Evolutionary conservation across 768 basidiomycete species (phyloP).

Genomic region (Gyrodon lividus): DNA sequence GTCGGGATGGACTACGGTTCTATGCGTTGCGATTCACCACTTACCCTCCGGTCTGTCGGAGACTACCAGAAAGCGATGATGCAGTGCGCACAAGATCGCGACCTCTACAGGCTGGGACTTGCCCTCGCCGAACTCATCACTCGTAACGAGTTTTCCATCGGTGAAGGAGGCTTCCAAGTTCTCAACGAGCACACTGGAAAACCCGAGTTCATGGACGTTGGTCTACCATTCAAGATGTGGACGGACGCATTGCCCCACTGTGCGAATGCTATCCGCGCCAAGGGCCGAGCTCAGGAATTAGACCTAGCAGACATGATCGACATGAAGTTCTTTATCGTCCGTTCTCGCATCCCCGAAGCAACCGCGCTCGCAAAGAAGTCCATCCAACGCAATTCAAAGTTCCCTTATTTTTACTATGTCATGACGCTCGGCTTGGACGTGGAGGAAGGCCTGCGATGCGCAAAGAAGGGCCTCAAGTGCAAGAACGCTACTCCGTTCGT

Average conservation of each 20-base stretch:
- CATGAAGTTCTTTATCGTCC: slow-evolving; percentile 57
- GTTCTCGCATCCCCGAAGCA: slow-evolving; percentile 47
- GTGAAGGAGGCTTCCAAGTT: slow-evolving; percentile 53
- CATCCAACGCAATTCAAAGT: slow-evolving; percentile 53
- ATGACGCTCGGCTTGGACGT: slow-evolving; percentile 49
- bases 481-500: slow-evolving; percentile 54
- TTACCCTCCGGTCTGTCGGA: slow-evolving; percentile 38
- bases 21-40: slow-evolving; percentile 44
- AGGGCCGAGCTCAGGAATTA: slow-evolving; percentile 38
- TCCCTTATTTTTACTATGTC: slow-evolving; percentile 65
- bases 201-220: slow-evolving; percentile 41
- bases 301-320: slow-evolving; percentile 66
- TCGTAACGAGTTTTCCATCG: slow-evolving; percentile 59
- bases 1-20: slow-evolving; percentile 49
- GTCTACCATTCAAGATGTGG: slow-evolving; percentile 62
- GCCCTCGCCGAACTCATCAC: slow-evolving; percentile 49
- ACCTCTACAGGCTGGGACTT: slow-evolving; percentile 52
- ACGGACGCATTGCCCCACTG: slow-evolving; percentile 58
- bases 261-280: slow-evolving; percentile 52
- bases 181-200: slow-evolving; percentile 43
- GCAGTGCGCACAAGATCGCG: slow-evolving; percentile 41
- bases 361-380: slow-evolving; percentile 44
- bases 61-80: slow-evolving; percentile 58
- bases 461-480: slow-evolving; percentile 67
- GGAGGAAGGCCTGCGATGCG: slow-evolving; percentile 53